Base-by-base conservation (phyloP, 1,139 yeast species). In the Geotrichum carabidarum region DNA sequence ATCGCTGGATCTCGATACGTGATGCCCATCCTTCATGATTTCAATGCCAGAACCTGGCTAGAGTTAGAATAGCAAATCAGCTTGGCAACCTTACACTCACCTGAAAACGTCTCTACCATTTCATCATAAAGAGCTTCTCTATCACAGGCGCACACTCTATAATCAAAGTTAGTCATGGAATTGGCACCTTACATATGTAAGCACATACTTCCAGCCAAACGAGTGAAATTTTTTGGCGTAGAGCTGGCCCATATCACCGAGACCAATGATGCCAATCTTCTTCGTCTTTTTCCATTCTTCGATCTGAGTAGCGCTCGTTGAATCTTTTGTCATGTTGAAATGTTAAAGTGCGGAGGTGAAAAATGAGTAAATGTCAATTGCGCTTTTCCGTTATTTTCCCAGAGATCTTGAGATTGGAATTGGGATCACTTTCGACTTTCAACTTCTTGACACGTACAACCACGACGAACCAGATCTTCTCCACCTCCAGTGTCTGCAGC, bases 181-280 rank as follows among this genome's bases (percentile, higher is more conserved):
- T 46, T 22, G 43, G 5, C 15, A 27, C 27, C 27, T 15, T 22
- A 46, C 17, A 9, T 51, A 11, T 12, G 15, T 34, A 9, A 32
- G 17, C 37, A 64, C 72, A 53, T 56, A 70, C 61, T 69, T 78
- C 96, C 96, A 89, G 0, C 98, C 98, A 1, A 91, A 94, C 50
- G 78, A 77, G 27, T 87, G 76, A 65, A 94, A 84, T 55, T 85
- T 73, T 15, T 77, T 75, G 58, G 98, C 98, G 65, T 93, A 93
- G 60, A 93, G 72, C 45, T 81, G 74, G 14, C 99, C 99, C 99
- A 93, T 93, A 68, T 93, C 99, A 31, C 99, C 99, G 44, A 93
- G 79, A 0, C 99, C 99, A 56, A 93, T 91, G 60, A 93, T 86
- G 1, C 99, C 99, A 50, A 93, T 79, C 42, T 74, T 75, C 66